Base-by-base conservation (phyloP, 140 eudicot genomes). In the Stevia rebaudiana region DNA sequence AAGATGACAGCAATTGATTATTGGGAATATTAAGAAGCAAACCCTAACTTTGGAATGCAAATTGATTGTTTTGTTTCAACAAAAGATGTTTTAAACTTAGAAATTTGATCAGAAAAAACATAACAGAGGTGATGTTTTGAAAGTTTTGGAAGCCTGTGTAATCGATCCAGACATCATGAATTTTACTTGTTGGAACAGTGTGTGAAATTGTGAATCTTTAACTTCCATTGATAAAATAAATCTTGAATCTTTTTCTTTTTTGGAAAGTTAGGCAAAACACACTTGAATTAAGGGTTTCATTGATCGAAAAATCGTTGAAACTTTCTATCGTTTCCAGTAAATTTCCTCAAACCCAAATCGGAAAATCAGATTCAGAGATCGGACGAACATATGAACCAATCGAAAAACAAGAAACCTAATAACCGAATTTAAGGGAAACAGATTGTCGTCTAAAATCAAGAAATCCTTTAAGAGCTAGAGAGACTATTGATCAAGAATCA, bases 311-410 rank as follows among this genome's bases (percentile, higher is more conserved):
- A 35, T 31, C 44, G 56, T 36, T 10, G 42, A 47, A 58, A 31
- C 40, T 66, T 36, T 50, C 0, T 22, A 46, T 19, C n/a, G 44
- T 41, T 69, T 22, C 37, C 11, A n/a, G n/a, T 15, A 46, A 61
- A 61, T 8, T 51, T 8, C 39, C 8, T 17, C 33, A 60, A 68
- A 19, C 75, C 67, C 81, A 63, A 21, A 71, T 24, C 23, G 54
- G 25, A 43, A 63, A 69, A 17, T 35, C 44, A 47, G 11, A 63
- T 63, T 63, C 40, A 63, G 3, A 25, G 47, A 44, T 58, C 19
- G 16, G 58, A 58, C 28, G 19, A 67, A 62, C 70, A 55, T 24
- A 51, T 6, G 44, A 53, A 18, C n/a, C 65, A 5, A 57, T 56
- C 7, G 35, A 24, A 72, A 72, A 18, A 72, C 16, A 68, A 42